Evolutionary conservation across 192 early-diverging fungal genomes (phyloP).

Genomic region (Lobosporangium transversale): DNA sequence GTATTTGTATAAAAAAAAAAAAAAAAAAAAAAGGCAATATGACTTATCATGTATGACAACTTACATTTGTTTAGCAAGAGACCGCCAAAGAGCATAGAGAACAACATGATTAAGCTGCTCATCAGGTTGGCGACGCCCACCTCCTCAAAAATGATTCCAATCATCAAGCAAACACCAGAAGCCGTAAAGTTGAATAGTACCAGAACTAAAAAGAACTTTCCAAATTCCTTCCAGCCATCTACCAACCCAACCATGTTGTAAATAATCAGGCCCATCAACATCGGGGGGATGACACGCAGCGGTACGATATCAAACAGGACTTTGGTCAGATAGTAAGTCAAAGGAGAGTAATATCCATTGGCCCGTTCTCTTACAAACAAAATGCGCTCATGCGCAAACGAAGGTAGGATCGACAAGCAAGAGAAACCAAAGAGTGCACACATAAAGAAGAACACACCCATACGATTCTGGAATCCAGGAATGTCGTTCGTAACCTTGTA

Average conservation of each 20-base stretch:
- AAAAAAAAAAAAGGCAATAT: not conserved
- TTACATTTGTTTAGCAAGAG: conserved; percentile 86
- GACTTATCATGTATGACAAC: not conserved
- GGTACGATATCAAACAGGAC: conserved; percentile 80
- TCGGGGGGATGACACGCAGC: conserved; percentile 79
- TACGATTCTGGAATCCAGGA: conserved; percentile 78
- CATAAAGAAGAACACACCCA: conserved; percentile 79
- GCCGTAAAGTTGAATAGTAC: conserved; percentile 87
- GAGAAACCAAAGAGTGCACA: conserved; percentile 78
- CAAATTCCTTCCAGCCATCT: conserved; percentile 59
- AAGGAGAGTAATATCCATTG: conserved; percentile 74
- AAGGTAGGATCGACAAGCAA: conserved; percentile 68
- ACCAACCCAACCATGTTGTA: conserved; percentile 87
- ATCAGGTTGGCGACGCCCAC: conserved; percentile 76
- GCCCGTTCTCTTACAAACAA: conserved; percentile 78
- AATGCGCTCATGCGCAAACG: conserved; percentile 68
- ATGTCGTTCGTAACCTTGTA: conserved; percentile 69
- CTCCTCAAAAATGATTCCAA: conserved; percentile 73
- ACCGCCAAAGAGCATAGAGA: conserved; percentile 91
- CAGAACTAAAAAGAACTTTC: conserved; percentile 79
- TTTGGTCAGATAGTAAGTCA: conserved; percentile 70
- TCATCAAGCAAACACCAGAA: conserved; percentile 78
- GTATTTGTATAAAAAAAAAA: no score
- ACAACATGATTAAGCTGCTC: conserved; percentile 83
- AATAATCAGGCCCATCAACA: conserved; percentile 79